Percentiles rank a stretch among this genome's conserved stretches.
Evolutionary conservation across 1,284 basidiomycete genomes (phyloP).

Genomic region (Melampsora abietis-canadensis): DNA sequence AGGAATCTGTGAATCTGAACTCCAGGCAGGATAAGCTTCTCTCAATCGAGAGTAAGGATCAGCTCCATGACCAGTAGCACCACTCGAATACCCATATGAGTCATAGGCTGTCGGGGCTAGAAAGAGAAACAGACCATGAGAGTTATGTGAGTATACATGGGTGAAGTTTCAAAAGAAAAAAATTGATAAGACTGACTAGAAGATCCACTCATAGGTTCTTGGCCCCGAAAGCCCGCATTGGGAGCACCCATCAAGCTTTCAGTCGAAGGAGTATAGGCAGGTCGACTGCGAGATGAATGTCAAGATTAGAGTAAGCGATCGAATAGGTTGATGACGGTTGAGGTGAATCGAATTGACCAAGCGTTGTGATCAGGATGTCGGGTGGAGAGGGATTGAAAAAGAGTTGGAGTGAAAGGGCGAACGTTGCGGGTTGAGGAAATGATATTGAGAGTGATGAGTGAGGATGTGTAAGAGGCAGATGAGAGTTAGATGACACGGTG

Average conservation of each 20-base stretch:
- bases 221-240: constrained; percentile 18
- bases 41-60: constrained; percentile 51
- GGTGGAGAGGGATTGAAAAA: background rate
- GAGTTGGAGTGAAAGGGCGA: background rate
- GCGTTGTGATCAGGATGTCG: too few species aligned
- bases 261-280: constrained; percentile 34
- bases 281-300: constrained; percentile 27
- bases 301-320: background rate
- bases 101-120: constrained; percentile 41
- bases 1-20: constrained; percentile 83
- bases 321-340: background rate
- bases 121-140: background rate
- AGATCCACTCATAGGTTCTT: constrained; percentile 36
- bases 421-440: background rate
- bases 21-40: constrained; percentile 91
- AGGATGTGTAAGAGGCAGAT: too few species aligned
- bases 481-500: too few species aligned
- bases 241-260: constrained; percentile 36
- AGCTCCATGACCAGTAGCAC: constrained; percentile 7
- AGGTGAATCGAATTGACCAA: too few species aligned
- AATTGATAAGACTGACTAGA: constrained; percentile 19
- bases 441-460: too few species aligned
- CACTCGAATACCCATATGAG: constrained; percentile 22
- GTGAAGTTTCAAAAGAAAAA: background rate
- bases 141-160: background rate